These are phyloP conservation scores for Astragalus membranaceus DNA, from an alignment of 306 rosid species.

Conservation along the genomic window DNA sequence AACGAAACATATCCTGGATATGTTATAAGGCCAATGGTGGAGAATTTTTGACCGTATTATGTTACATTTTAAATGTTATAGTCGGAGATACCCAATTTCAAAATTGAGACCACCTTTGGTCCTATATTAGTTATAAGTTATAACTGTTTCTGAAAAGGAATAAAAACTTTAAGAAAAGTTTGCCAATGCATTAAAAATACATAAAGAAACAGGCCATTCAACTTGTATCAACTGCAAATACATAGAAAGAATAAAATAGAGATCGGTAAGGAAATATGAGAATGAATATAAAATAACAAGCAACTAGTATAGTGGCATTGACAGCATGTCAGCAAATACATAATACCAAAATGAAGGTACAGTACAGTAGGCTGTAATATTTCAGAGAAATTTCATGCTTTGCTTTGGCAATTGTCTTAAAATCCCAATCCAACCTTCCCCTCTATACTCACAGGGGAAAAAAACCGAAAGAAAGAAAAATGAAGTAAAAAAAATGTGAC, in stretches of 20 bases:
- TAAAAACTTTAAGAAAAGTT: neutral
- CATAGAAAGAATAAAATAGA: too few relatives aligned
- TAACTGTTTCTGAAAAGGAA: neutral
- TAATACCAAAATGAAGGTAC: neutral
- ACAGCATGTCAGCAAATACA: neutral
- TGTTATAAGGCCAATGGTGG: too few relatives aligned
- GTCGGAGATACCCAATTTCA: too few relatives aligned
- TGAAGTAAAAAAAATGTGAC: neutral
- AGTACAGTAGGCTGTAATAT: neutral
- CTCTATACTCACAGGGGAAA: neutral
- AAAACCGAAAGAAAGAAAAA: neutral
- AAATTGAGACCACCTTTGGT: too few relatives aligned
- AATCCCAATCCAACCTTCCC: neutral
- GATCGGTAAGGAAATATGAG: too few relatives aligned
- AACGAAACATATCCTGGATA: too few relatives aligned
- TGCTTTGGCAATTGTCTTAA: conserved; percentile 1
- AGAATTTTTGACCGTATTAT: too few relatives aligned
- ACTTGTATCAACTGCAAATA: neutral
- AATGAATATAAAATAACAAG: too few relatives aligned
- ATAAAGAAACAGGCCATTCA: neutral
- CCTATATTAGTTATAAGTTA: neutral
- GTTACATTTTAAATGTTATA: too few relatives aligned
- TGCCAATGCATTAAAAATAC: neutral
- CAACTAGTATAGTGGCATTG: too few relatives aligned
- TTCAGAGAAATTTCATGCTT: neutral